A percentile compares a stretch with the other conserved stretches of the same genome.
These are phyloP conservation scores for Jackrogersella multiformis DNA, from an alignment of 495 filamentous ascomycete species.

Conservation along the genomic window DNA sequence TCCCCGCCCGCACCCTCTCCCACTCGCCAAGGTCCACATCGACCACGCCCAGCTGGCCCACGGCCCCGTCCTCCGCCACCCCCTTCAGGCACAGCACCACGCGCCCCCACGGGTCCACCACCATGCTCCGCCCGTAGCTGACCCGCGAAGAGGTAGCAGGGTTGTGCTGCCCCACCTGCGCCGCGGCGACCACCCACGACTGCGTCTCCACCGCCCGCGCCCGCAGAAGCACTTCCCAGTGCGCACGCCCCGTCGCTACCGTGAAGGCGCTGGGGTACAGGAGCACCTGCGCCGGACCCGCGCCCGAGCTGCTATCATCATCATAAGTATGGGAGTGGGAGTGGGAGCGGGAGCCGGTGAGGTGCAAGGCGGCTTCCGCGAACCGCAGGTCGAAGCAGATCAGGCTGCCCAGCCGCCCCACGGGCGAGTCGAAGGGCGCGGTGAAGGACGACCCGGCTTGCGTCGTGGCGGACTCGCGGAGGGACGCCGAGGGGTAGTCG, in stretches of 20 bases:
- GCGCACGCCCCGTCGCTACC: constrained; percentile 82
- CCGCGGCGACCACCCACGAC: constrained; percentile 85
- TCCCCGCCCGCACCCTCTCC: constrained; percentile 62
- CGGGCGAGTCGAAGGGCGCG: constrained; percentile 73
- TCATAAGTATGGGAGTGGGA: not conserved
- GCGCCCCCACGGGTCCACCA: constrained; percentile 88
- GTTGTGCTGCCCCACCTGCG: constrained; percentile 83
- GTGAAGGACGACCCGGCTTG: constrained; percentile 51
- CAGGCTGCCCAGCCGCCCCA: constrained; percentile 78
- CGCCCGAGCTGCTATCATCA: no score
- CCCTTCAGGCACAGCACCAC: constrained; percentile 71
- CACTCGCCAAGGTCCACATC: constrained; percentile 59
- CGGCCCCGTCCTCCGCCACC: constrained; percentile 51
- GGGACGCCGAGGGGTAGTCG: constrained; percentile 46
- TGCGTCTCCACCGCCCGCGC: constrained; percentile 92
- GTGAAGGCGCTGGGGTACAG: constrained; percentile 94
- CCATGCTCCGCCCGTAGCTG: constrained; percentile 90
- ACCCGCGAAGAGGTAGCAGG: constrained; percentile 63
- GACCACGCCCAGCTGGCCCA: constrained; percentile 57
- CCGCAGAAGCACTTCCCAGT: constrained; percentile 82
- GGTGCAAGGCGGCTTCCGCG: constrained; percentile 74
- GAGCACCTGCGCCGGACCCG: constrained; percentile 57
- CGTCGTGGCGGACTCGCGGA: constrained; percentile 47
- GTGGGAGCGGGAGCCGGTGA: constrained; percentile 58
- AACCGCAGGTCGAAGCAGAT: constrained; percentile 97